Conservation (phyloP, 768 basidiomycete genomes). For the Amanita subjunquillea region DNA sequence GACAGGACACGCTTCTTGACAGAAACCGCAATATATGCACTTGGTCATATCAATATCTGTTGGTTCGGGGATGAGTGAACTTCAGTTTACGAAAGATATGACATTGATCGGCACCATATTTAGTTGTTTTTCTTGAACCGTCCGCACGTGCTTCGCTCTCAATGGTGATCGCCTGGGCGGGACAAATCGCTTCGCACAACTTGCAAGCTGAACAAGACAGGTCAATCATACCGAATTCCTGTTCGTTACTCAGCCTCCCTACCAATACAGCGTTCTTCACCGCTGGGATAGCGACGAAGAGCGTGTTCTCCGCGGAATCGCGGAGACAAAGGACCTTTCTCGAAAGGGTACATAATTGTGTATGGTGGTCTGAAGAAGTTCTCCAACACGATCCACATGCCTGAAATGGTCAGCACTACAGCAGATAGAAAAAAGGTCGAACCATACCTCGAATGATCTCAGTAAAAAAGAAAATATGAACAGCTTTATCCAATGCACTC, state of each 20-base stretch:
- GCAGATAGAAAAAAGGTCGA: neutral
- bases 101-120: conserved; percentile 61
- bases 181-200: conserved; percentile 98
- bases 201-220: conserved; percentile 67
- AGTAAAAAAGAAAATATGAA: conserved; percentile 96
- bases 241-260: conserved; percentile 18
- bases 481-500: conserved; percentile 91
- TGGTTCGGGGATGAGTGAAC: neutral
- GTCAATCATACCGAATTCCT: neutral
- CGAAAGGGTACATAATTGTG: conserved; percentile 97
- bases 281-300: conserved; percentile 89
- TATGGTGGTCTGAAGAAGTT: conserved; percentile 93
- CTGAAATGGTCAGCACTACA: conserved; percentile 30
- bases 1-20: conserved; percentile 98
- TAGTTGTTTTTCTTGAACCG: conserved; percentile 92
- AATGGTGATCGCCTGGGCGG: conserved; percentile 98
- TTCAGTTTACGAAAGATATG: neutral
- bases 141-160: conserved; percentile 95
- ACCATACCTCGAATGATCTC: conserved; percentile 85
- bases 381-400: conserved; percentile 96
- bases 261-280: conserved; percentile 99
- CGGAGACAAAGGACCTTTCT: conserved; percentile 95
- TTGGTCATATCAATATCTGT: conserved; percentile 99
- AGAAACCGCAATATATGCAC: conserved; percentile 99
- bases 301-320: conserved; percentile 99